Percentiles rank a stretch among this genome's conserved stretches.
phyloP scores from a whole-genome alignment of 805 yeast genomes.

The Kregervanrija pseudodelftensis region DNA sequence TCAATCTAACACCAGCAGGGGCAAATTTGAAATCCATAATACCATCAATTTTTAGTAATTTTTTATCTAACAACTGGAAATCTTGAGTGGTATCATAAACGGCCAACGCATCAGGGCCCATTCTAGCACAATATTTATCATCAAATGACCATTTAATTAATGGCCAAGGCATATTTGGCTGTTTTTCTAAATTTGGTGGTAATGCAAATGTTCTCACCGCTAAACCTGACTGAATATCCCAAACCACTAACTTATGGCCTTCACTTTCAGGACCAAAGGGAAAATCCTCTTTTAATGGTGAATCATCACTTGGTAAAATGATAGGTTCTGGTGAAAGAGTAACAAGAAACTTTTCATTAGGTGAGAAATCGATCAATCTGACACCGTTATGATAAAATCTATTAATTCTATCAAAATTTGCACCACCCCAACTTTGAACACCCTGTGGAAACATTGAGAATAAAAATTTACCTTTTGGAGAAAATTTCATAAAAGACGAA shows the following conservation, averaged over 20 bases:
- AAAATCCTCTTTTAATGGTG: conserved; percentile 51
- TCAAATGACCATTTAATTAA: conserved; percentile 92
- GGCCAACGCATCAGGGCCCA: conserved; percentile 88
- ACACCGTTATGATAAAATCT: conserved; percentile 87
- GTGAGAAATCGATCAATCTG: conserved; percentile 84
- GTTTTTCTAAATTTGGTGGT: conserved; percentile 61
- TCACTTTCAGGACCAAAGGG: conserved; percentile 84
- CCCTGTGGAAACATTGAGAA: conserved; percentile 91
- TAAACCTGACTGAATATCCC: conserved; percentile 82
- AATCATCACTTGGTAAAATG: conserved; percentile 56
- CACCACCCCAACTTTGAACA: conserved; percentile 94
- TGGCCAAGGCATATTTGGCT: conserved; percentile 85
- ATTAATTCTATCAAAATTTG: conserved; percentile 60
- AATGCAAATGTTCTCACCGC: conserved; percentile 88
- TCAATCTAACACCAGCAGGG: conserved; percentile 74
- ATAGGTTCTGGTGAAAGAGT: conserved; percentile 87
- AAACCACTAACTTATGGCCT: conserved; percentile 89
- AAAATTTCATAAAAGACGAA: conserved; percentile 77
- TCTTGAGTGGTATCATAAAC: conserved; percentile 69
- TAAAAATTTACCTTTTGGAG: conserved; percentile 87
- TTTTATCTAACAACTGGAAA: conserved; percentile 80
- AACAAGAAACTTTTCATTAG: conserved; percentile 82
- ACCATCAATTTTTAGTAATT: conserved; percentile 75
- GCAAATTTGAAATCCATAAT: conserved; percentile 92
- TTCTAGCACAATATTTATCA: conserved; percentile 89